Base-by-base conservation (phyloP, 1,284 basidiomycete genomes). In the Fomitopsis schrenkii region DNA sequence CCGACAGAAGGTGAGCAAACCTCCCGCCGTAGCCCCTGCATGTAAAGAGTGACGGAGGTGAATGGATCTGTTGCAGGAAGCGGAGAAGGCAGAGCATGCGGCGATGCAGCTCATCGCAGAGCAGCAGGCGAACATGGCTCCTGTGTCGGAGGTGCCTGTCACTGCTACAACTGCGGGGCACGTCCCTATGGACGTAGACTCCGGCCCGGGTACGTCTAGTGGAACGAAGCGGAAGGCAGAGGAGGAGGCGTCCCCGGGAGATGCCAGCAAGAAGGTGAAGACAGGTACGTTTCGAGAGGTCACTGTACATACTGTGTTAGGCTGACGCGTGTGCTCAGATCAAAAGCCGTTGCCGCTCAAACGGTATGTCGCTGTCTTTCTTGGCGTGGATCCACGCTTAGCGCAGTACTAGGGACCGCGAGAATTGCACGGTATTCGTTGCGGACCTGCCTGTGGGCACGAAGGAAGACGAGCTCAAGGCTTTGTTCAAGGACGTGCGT, bases 381-480 rank as follows among this genome's bases (percentile, higher is more conserved):
- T 17, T 17, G 5, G 48, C n/a, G 26, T 2, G 19, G 28, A 5
- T 2, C 4, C 3, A 15, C 30, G 22, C 33, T 45, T 17, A 48
- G 12, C 22, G 59, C 59, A 17, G 45, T 38, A 30, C 1, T 67
- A 95, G 97, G 63, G 97, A 99, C 76, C 93, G 97, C 56, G 97
- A 99, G 77, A 93, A 98, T 68, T 88, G 88, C 42, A 97, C 95
- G 0, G 90, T 98, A 1, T 91, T 98, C 57, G 90, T 98, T 6
- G 84, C 88, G 0, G 85, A 91, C 35, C 77, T 98, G 8, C 85
- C 87, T 0, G 52, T 74, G 1, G 79, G 80, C 41, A 80, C 83
- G 5, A 79, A 80, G 0, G 86, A 93, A 57, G 81, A 83, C 1
- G 90, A 93, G 15, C 72, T 98, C n/a, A 77, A 72, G 15, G 71